Base-by-base conservation (phyloP, 805 yeast species). In the Schwanniomyces sp. region DNA sequence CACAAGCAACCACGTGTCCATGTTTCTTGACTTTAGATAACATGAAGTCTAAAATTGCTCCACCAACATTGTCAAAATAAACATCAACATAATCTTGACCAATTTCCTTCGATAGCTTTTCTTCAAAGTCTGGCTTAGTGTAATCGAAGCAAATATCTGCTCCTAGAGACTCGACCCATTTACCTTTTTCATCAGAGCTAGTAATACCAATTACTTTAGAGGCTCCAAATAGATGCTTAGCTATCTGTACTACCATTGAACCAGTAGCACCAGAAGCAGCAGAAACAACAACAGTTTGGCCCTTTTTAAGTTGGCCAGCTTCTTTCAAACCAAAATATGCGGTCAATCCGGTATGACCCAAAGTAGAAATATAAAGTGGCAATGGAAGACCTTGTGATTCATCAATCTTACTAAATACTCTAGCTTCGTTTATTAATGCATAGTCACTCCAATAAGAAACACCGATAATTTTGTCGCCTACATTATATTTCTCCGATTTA, bases 261-360 rank as follows among this genome's bases (percentile, higher is more conserved):
- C 89, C 89, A n/a, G 85, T 84, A n/a, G 88, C 87, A 50, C 90
- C 90, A 7, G 85, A 77, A 11, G 89, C 89, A 48, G 87, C 88
- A 16, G 84, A 78, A 40, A 84, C 68, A 40, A 82, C 64, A 53
- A 80, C 70, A 7, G 74, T 68, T 56, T 82, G 81, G 21, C 72
- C 72, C 17, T 66, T 64, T 51, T 62, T 54, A 47, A 81, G 61
- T 40, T 72, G 64, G n/a, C 82, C 83, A 46, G 80, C 72, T 34
- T 74, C 73, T 49, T 60, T 65, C 47, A 82, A 70, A 10, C 83
- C 83, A 52, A 76, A 67, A 66, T 80, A 83, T 1, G 88, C 86
- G 26, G 89, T 84, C 50, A 82, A 54, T 0, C 85, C 78, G 9
- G 87, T 82, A 50, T 78, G 52, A 32, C 88, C 89, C 17, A 81